Percentiles rank a stretch among this genome's conserved stretches.
Evolutionary conservation across 1,284 basidiomycete species (phyloP).

Genomic region (Neotropicomus parvogracilis): DNA sequence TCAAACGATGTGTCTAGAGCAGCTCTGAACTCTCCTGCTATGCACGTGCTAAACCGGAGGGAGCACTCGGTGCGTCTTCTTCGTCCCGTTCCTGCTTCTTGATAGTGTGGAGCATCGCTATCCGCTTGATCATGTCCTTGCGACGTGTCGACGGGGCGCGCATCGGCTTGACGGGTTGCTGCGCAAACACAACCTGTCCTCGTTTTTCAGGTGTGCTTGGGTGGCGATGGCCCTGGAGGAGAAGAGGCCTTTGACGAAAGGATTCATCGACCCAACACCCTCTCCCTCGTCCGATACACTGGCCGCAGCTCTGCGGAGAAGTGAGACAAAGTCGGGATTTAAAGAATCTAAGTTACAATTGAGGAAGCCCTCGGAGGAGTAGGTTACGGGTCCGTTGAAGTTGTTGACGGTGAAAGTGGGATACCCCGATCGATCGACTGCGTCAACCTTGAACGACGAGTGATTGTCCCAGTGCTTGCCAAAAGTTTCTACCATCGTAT

Average conservation of each 20-base stretch:
- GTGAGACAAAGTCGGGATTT: conserved; percentile 89
- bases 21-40: conserved; percentile 84
- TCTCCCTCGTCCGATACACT: conserved; percentile 47
- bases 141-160: conserved; percentile 84
- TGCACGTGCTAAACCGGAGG: conserved; percentile 53
- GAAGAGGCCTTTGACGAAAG: conserved; percentile 91
- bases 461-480: conserved; percentile 94
- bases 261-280: conserved; percentile 75
- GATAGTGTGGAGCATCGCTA: conserved; percentile 49
- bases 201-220: conserved; percentile 85
- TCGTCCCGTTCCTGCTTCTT: conserved; percentile 56
- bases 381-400: conserved; percentile 88
- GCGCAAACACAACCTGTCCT: conserved; percentile 91
- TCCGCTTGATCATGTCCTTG: conserved; percentile 66
- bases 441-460: conserved; percentile 80
- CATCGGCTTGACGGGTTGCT: conserved; percentile 91
- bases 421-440: conserved; percentile 73
- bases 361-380: conserved; percentile 87
- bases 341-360: conserved; percentile 87
- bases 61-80: conserved; percentile 39
- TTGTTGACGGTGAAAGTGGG: conserved; percentile 92
- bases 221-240: conserved; percentile 85
- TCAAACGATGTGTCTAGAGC: conserved; percentile 85
- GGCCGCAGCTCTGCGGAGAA: conserved; percentile 65
- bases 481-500: conserved; percentile 93